A percentile compares a stretch with the other conserved stretches of the same genome.
Conservation (phyloP, 768 basidiomycete genomes). For the Sutorius australiensis region DNA sequence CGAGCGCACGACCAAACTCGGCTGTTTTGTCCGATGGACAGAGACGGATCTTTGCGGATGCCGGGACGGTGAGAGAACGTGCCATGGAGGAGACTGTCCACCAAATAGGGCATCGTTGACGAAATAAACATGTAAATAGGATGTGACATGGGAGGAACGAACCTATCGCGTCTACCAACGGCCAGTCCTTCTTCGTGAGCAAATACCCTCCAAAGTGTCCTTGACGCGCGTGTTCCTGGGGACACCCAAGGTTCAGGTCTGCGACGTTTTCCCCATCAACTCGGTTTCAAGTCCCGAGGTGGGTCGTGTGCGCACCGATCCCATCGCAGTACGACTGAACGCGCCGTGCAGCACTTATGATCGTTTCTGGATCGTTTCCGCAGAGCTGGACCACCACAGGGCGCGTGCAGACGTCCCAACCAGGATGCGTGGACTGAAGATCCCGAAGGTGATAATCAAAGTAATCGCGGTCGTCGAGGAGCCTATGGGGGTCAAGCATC, state of each 20-base stretch:
- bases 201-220: slow-evolving; percentile 74
- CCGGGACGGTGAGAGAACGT: slow-evolving; percentile 57
- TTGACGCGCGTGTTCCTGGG: slow-evolving; percentile 63
- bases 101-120: not conserved
- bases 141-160: slow-evolving; percentile 31
- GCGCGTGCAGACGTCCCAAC: slow-evolving; percentile 23
- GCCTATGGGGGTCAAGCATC: slow-evolving; percentile 63
- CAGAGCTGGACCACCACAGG: slow-evolving; percentile 72
- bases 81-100: slow-evolving; percentile 60
- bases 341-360: slow-evolving; percentile 59
- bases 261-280: not conserved
- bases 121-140: not conserved
- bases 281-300: not conserved
- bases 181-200: slow-evolving; percentile 71
- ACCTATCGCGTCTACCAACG: slow-evolving; percentile 59
- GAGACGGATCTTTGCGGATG: slow-evolving; percentile 60
- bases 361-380: slow-evolving; percentile 61
- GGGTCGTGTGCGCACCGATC: slow-evolving; percentile 45
- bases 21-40: slow-evolving; percentile 53
- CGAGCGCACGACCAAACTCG: slow-evolving; percentile 53
- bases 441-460: slow-evolving; percentile 61
- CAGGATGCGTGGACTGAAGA: slow-evolving; percentile 31
- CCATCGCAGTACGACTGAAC: slow-evolving; percentile 61
- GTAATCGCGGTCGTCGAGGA: slow-evolving; percentile 63
- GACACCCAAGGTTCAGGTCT: slow-evolving; percentile 84